phyloP scores from a whole-genome alignment of 2,329 filamentous ascomycete genomes.

The Talaromyces sp. region DNA sequence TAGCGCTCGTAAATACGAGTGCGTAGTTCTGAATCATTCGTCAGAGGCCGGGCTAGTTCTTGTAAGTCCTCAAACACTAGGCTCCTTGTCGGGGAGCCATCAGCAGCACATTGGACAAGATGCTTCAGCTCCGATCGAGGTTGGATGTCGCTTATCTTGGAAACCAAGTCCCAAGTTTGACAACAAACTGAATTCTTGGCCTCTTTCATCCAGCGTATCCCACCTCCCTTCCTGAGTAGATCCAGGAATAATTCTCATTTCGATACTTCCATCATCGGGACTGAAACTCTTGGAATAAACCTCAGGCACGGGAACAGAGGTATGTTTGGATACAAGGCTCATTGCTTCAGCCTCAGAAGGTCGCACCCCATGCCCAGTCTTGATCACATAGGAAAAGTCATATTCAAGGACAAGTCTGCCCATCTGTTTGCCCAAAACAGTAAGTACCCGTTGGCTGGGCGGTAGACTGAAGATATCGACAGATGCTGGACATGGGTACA shows the following conservation, averaged over 20 bases:
- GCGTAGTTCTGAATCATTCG: conserved; percentile 17
- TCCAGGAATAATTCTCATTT: background rate
- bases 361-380: conserved; percentile 15
- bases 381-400: conserved; percentile 15
- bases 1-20: conserved; percentile 22
- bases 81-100: conserved; percentile 18
- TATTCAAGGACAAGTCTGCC: conserved; percentile 16
- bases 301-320: conserved; percentile 17
- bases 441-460: conserved; percentile 13
- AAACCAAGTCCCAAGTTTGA: conserved; percentile 2
- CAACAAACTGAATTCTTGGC: background rate
- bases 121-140: conserved; percentile 13
- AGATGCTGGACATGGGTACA: background rate
- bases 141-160: conserved; percentile 16
- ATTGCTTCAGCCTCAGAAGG: conserved; percentile 16
- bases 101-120: conserved; percentile 19
- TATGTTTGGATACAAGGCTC: conserved; percentile 16
- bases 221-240: background rate
- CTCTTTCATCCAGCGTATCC: background rate
- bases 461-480: background rate
- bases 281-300: conserved; percentile 11
- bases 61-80: conserved; percentile 16
- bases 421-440: conserved; percentile 14
- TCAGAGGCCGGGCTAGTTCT: conserved; percentile 16
- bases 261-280: conserved; percentile 7